Evolutionary conservation across 1,284 basidiomycete genomes (phyloP), one percentile per base, ranked within the genome.

Genomic region (Malassezia caprae): DNA sequence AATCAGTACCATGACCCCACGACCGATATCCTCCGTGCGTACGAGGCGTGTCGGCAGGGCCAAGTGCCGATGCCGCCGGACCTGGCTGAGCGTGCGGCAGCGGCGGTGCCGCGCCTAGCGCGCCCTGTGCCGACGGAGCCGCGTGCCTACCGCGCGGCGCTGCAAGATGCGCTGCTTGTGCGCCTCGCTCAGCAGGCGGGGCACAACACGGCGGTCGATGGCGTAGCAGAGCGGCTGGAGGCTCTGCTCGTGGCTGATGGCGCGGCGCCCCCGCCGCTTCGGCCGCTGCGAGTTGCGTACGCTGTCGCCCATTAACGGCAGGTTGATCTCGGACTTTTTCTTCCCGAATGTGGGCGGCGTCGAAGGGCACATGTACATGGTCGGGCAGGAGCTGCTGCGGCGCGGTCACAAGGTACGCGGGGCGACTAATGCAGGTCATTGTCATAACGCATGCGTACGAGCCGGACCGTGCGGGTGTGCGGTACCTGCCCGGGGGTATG

Each of bases 311-410:
- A 26, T 37, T 32, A 39, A 31, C 12, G 13, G 12, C 51, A 91
- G 88, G 24, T 90, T 99, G 87, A 83, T 96, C 44, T 89, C 85
- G 45, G 93, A 99, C 76, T 99, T 96, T 78, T 99, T 96, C 78
- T 85, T 88, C 71, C 93, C 93, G 0, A 82, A 84, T 60, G 85
- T 94, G 2, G 94, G 94, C 23, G 94, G 94, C 10, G 91, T 99
- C 23, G 94, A 98, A 76, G 91, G 84, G 60, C 90, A 96, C 76
- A 91, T 96, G 48, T 96, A 90, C 77, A 62, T 62, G 59, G 37
- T 72, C 27, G 62, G 60, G 8, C 65, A 67, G 39, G 84, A 86
- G 53, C 82, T 98, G 46, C 82, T 90, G 51, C 79, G 80, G 37
- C 81, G 82, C 26, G 90, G 91, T 1, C 90, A 98, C 76, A 90